phyloP scores from a whole-genome alignment of 202 grass and related monocot genomes.

The Panicum virgatum region DNA sequence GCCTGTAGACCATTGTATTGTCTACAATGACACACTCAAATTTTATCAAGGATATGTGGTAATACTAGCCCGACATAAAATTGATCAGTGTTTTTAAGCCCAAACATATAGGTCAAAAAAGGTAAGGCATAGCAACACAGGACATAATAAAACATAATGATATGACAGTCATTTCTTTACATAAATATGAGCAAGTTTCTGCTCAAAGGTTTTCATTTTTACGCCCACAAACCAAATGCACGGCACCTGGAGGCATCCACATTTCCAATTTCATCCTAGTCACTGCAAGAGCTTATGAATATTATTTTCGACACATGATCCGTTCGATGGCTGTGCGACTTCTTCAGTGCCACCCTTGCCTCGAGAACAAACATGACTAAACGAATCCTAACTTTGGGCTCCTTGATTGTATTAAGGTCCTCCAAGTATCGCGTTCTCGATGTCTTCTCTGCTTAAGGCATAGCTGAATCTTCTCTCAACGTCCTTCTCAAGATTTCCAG shows the following conservation, averaged over 20 bases:
- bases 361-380: not conserved
- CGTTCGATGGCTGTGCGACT: not conserved
- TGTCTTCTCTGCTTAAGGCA: conserved; percentile 93
- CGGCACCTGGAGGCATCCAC: not conserved
- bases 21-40: not conserved
- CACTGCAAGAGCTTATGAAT: not conserved
- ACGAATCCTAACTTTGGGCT: not conserved
- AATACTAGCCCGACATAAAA: not conserved
- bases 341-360: not conserved
- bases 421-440: conserved; percentile 87
- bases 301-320: not conserved
- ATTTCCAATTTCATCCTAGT: not conserved
- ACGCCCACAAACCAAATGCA: not conserved
- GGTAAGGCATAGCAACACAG: not conserved
- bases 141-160: not conserved
- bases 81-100: not conserved
- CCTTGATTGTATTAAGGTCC: conserved; percentile 50
- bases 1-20: not conserved
- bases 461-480: conserved; percentile 93
- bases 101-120: not conserved
- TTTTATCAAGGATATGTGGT: not conserved
- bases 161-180: not conserved
- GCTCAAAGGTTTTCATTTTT: not conserved
- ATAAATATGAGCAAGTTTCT: not conserved
- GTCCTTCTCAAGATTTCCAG: conserved; percentile 89